Base-by-base conservation (phyloP, 495 filamentous ascomycete species). In the Podospora sp. region DNA sequence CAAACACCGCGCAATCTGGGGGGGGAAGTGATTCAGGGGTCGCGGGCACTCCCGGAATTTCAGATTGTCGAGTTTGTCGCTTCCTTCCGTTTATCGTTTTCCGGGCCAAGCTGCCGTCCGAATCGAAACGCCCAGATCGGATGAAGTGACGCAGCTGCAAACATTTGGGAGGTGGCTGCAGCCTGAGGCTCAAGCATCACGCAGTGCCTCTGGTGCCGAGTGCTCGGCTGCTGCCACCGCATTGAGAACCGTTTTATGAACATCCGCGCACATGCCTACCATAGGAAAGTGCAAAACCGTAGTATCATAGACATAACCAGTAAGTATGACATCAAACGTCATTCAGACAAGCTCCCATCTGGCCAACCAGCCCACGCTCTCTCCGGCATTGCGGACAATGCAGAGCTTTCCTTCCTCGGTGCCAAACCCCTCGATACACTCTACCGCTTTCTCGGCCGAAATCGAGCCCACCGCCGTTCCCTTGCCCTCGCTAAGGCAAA, bases 361-460 rank as follows among this genome's bases (percentile, higher is more conserved):
- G 6, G 86, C 94, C 72, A 98, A 74, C 78, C 94, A 88, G 21
- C 92, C 94, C 14, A 94, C 75, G 20, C 76, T 85, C 73, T 90
- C 85, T 11, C 95, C 95, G 12, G 90, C 87, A 68, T 92, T 87
- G 49, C 94, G 82, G 40, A 98, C 87, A 69, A 99, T 85, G 75
- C 93, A 96, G 55, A 93, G 78, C 63, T 78, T 85, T 71, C 71
- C 72, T 58, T 77, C 73, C 62, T 71, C 81, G 0, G 27, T 18
- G 0, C 67, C 69, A 16, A 22, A 56, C 20, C 62, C 55, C 58
- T 58, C 56, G 21, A 75, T 9, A 14, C 70, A 50, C 58, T 72
- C 67, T 4, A 83, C 62, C 25, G 90, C 86, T 77, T 85, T 91
- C 4, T 73, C 78, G 3, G 93, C 78, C 2, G 85, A 78, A 22